A percentile compares a stretch with the other conserved stretches of the same genome.
phyloP scores from a whole-genome alignment of 805 yeast genomes.

The Candida silvicultrix region DNA sequence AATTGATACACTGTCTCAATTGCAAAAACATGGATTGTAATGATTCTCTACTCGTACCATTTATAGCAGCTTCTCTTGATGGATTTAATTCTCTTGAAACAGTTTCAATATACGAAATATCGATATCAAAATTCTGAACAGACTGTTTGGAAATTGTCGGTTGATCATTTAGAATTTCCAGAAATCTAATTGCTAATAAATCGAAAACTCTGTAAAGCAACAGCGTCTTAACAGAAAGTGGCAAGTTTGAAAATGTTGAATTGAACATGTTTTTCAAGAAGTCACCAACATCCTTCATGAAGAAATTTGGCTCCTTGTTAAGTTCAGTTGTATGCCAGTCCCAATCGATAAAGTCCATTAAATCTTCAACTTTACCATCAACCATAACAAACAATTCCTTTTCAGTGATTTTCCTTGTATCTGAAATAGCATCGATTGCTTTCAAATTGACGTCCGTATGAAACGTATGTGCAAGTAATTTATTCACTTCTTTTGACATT shows the following conservation, averaged over 20 bases:
- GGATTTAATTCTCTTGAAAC: slow-evolving; percentile 32
- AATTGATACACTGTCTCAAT: slow-evolving; percentile 70
- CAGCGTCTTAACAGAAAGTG: slow-evolving; percentile 67
- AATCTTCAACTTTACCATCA: slow-evolving; percentile 71
- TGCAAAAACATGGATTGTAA: slow-evolving; percentile 71
- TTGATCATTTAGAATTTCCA: slow-evolving; percentile 48
- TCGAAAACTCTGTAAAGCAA: slow-evolving; percentile 86
- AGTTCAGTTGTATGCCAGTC: slow-evolving; percentile 62
- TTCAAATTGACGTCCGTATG: slow-evolving; percentile 36
- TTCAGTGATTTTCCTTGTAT: slow-evolving; percentile 68
- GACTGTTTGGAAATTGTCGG: slow-evolving; percentile 48
- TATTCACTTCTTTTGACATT: slow-evolving; percentile 61
- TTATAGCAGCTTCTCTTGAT: slow-evolving; percentile 12
- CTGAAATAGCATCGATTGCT: slow-evolving; percentile 49
- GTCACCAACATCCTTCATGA: slow-evolving; percentile 77
- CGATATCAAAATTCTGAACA: slow-evolving; percentile 74
- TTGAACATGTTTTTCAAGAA: slow-evolving; percentile 81
- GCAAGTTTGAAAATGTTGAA: slow-evolving; percentile 77
- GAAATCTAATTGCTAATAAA: slow-evolving; percentile 66
- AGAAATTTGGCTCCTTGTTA: slow-evolving; percentile 60
- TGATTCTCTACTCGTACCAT: slow-evolving; percentile 37
- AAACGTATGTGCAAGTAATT: slow-evolving; percentile 27
- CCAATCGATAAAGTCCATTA: slow-evolving; percentile 79
- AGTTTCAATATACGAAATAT: slow-evolving; percentile 68
- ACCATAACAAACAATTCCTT: slow-evolving; percentile 75